These are phyloP conservation scores for Phyllosticta capitalensis DNA, from an alignment of 2,329 filamentous ascomycete genomes.

Conservation along the genomic window DNA sequence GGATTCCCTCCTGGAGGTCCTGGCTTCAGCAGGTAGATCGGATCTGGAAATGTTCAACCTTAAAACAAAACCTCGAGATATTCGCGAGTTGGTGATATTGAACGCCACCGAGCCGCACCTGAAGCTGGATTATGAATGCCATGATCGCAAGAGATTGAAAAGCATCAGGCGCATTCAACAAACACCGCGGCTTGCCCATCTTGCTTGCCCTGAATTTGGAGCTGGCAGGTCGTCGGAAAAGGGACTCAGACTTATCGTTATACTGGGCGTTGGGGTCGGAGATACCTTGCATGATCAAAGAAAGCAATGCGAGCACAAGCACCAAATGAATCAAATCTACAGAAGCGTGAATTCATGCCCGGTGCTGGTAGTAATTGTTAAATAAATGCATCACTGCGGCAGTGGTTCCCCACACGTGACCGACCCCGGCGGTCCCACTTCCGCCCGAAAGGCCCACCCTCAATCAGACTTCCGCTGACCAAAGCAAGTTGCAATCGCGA, in stretches of 20 bases:
- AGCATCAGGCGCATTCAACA: not conserved
- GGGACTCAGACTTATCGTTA: not conserved
- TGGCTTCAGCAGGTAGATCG: not conserved
- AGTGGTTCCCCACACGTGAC: not conserved
- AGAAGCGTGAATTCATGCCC: not conserved
- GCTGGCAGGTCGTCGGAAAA: not conserved
- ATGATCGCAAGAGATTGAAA: not conserved
- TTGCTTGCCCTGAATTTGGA: not conserved
- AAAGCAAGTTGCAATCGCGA: not conserved
- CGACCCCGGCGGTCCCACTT: slow-evolving; percentile 5
- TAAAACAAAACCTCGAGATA: not conserved
- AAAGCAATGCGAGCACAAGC: not conserved
- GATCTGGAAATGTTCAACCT: not conserved
- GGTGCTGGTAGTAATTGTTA: not conserved
- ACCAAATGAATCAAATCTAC: not conserved
- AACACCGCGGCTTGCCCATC: not conserved
- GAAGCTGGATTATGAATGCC: not conserved
- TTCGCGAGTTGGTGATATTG: not conserved
- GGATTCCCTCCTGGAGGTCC: slow-evolving; percentile 37
- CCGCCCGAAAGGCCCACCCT: not conserved
- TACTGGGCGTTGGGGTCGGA: not conserved
- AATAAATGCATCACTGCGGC: not conserved
- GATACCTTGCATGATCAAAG: not conserved
- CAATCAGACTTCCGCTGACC: not conserved
- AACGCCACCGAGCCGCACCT: not conserved